These are phyloP conservation scores for Ascochyta rabiei DNA, from an alignment of 2,329 filamentous ascomycete genomes.

Conservation along the genomic window DNA sequence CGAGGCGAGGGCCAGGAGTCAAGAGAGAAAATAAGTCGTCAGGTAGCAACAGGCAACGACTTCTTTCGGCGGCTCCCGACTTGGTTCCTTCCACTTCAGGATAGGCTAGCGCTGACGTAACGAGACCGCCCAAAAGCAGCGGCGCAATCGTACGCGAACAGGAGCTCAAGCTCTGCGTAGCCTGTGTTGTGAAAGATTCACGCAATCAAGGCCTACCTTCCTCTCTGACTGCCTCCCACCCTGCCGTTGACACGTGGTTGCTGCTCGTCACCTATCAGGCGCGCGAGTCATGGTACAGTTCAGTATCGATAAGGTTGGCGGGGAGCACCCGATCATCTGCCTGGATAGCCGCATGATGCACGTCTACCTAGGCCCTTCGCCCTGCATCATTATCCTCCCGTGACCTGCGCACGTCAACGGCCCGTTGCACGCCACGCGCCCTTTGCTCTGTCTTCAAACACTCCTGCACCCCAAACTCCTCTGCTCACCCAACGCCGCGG, in stretches of 20 bases:
- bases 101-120: conserved; percentile 33
- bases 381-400: conserved; percentile 26
- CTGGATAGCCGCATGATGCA: conserved; percentile 17
- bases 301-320: conserved; percentile 27
- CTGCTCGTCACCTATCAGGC: background rate
- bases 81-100: conserved; percentile 26
- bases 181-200: background rate
- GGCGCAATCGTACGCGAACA: background rate
- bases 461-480: conserved; percentile 2
- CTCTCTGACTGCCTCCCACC: background rate
- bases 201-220: background rate
- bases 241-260: background rate
- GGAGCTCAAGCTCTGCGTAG: background rate
- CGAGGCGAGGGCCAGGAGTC: background rate
- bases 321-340: conserved; percentile 26
- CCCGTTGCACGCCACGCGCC: conserved; percentile 28
- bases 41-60: background rate
- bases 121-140: conserved; percentile 8
- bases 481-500: background rate
- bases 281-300: conserved; percentile 15
- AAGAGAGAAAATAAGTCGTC: conserved; percentile 1
- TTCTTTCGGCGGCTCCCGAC: conserved; percentile 22
- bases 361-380: conserved; percentile 20
- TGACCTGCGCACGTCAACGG: conserved; percentile 30
- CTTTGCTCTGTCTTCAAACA: conserved; percentile 1